Evolutionary conservation across 2,329 filamentous ascomycete genomes (phyloP).

Genomic region (Ascochyta lentis): DNA sequence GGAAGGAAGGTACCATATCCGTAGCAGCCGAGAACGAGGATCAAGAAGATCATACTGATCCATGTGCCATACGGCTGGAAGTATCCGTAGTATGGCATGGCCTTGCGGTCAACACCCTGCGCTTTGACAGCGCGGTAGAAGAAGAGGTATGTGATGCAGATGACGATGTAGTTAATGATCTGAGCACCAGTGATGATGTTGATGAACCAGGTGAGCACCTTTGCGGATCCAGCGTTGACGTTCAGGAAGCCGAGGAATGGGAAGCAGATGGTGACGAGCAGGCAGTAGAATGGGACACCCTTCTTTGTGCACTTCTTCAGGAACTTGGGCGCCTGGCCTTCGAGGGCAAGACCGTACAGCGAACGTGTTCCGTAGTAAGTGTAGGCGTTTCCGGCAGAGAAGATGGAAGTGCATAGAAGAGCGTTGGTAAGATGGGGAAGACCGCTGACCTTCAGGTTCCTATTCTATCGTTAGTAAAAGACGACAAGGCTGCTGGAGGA

Average conservation of each 20-base stretch:
- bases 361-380: slow-evolving; percentile 59
- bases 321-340: slow-evolving; percentile 59
- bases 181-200: slow-evolving; percentile 75
- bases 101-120: slow-evolving; percentile 55
- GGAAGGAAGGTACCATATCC: slow-evolving; percentile 52
- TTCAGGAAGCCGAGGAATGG: slow-evolving; percentile 75
- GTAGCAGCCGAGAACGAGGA: slow-evolving; percentile 23
- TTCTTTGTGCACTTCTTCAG: slow-evolving; percentile 64
- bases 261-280: slow-evolving; percentile 69
- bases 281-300: slow-evolving; percentile 75
- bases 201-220: slow-evolving; percentile 76
- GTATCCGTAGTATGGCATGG: slow-evolving; percentile 56
- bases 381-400: slow-evolving; percentile 63
- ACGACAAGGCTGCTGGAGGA: no score
- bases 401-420: slow-evolving; percentile 58
- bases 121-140: slow-evolving; percentile 57
- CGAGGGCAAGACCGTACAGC: slow-evolving; percentile 58
- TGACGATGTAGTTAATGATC: slow-evolving; percentile 51
- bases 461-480: not conserved
- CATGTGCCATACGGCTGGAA: slow-evolving; percentile 29
- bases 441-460: slow-evolving; percentile 53
- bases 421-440: slow-evolving; percentile 65
- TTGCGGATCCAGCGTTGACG: slow-evolving; percentile 67
- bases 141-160: slow-evolving; percentile 62
- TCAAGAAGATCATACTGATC: slow-evolving; percentile 24